Conservation (phyloP, 2,329 filamentous ascomycete species). For the Cordyceps cateniannulata region DNA sequence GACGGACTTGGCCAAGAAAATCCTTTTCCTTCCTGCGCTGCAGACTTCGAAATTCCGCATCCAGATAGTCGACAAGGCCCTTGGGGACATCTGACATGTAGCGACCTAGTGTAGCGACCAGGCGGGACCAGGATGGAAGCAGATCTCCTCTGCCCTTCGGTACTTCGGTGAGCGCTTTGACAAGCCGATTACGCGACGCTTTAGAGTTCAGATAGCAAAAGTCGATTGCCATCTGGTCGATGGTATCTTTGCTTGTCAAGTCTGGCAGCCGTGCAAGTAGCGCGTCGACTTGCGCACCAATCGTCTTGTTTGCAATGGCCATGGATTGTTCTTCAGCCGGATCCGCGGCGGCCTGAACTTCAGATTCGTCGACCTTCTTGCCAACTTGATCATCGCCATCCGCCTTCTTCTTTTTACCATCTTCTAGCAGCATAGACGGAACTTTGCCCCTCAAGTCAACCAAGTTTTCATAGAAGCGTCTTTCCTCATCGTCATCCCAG, state of each 20-base stretch:
- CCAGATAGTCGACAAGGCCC: constrained; percentile 82
- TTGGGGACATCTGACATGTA: constrained; percentile 95
- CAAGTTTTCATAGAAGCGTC: constrained; percentile 95
- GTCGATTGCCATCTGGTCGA: constrained; percentile 89
- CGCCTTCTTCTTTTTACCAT: constrained; percentile 86
- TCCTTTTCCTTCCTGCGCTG: constrained; percentile 97
- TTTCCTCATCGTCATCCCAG: constrained; percentile 97
- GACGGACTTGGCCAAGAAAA: constrained; percentile 86
- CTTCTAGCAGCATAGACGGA: constrained; percentile 86
- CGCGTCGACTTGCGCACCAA: constrained; percentile 92
- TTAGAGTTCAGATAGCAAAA: constrained; percentile 99
- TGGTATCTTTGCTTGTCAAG: constrained; percentile 80
- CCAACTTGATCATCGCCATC: constrained; percentile 77
- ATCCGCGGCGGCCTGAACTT: constrained; percentile 40
- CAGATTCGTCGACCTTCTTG: constrained; percentile 59
- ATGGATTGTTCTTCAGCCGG: constrained; percentile 77
- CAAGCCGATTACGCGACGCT: constrained; percentile 85
- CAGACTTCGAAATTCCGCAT: constrained; percentile 93
- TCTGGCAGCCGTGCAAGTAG: constrained; percentile 84
- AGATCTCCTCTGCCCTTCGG: constrained; percentile 91
- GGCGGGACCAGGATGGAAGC: constrained; percentile 81
- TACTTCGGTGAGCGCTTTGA: constrained; percentile 90
- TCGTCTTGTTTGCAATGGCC: constrained; percentile 95
- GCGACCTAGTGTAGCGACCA: constrained; percentile 86
- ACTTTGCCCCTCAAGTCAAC: constrained; percentile 95